Evolutionary conservation across 306 rosid species (phyloP).

Genomic region (Pyrus communis): DNA sequence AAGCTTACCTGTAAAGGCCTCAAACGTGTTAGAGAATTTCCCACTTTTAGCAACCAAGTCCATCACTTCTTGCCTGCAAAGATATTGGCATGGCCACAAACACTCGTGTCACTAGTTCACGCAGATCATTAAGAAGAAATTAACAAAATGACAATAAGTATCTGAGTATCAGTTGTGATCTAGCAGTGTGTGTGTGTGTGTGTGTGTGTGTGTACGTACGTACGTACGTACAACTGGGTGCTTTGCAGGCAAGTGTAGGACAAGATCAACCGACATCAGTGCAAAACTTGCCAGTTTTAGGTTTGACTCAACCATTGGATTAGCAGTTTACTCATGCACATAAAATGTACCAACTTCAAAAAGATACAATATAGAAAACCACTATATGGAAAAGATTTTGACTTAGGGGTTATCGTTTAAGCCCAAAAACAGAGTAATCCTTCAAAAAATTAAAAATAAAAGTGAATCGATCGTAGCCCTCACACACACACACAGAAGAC

Average conservation of each 20-base stretch:
- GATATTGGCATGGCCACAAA: conserved; percentile 7
- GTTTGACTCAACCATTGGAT: neutral
- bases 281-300: neutral
- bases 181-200: neutral
- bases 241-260: neutral
- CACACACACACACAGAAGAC: neutral
- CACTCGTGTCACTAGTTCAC: neutral
- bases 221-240: neutral
- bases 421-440: neutral
- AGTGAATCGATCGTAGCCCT: neutral
- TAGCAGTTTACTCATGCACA: neutral
- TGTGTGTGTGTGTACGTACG: accelerated
- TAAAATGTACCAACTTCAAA: neutral
- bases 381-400: too few species aligned
- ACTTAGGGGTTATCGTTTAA: too few species aligned
- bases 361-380: neutral
- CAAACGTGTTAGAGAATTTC: conserved; percentile 65
- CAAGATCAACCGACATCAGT: neutral
- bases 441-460: neutral
- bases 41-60: conserved; percentile 73
- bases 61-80: conserved; percentile 91
- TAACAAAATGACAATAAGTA: neutral
- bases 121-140: neutral
- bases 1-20: conserved; percentile 61
- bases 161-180: neutral